A percentile compares a stretch with the other conserved stretches of the same genome.
Evolutionary conservation across 2,329 filamentous ascomycete genomes (phyloP).

Genomic region (Aspergillus viridinutans): DNA sequence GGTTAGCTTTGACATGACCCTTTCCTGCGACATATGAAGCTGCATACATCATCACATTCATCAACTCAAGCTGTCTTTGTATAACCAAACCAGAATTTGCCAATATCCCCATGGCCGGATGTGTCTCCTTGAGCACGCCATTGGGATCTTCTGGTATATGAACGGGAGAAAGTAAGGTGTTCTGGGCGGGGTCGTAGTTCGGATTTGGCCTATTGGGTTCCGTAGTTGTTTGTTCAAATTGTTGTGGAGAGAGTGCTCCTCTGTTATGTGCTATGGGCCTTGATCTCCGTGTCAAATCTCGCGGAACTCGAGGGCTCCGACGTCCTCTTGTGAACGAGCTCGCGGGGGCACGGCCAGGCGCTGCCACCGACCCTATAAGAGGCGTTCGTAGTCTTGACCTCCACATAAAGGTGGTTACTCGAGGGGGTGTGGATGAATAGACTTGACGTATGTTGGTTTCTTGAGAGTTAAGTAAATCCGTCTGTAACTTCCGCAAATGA

Average conservation of each 20-base stretch:
- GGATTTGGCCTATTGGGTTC: conserved; percentile 38
- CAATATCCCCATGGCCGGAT: conserved; percentile 56
- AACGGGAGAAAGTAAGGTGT: conserved; percentile 55
- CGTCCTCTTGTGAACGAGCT: conserved; percentile 25
- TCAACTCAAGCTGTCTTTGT: conserved; percentile 61
- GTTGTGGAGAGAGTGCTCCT: conserved; percentile 3
- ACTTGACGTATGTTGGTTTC: neutral
- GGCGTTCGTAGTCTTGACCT: conserved; percentile 20
- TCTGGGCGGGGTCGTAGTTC: conserved; percentile 39
- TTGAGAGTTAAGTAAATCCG: neutral
- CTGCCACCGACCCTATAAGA: conserved; percentile 16
- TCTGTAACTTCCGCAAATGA: neutral
- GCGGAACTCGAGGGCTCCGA: conserved; percentile 24
- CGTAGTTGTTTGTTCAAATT: conserved; percentile 4
- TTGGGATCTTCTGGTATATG: conserved; percentile 59
- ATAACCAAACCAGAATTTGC: conserved; percentile 60
- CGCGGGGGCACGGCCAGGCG: conserved; percentile 21
- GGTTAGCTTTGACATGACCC: conserved; percentile 3
- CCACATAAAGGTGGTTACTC: conserved; percentile 25
- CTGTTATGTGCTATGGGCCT: conserved; percentile 14
- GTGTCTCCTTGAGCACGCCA: conserved; percentile 54
- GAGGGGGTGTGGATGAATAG: neutral
- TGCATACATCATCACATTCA: conserved; percentile 57
- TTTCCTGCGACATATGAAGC: neutral
- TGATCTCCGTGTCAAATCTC: conserved; percentile 26